Base-by-base conservation (phyloP, 2,329 filamentous ascomycete genomes). In the Pseudonectria foliicola region DNA sequence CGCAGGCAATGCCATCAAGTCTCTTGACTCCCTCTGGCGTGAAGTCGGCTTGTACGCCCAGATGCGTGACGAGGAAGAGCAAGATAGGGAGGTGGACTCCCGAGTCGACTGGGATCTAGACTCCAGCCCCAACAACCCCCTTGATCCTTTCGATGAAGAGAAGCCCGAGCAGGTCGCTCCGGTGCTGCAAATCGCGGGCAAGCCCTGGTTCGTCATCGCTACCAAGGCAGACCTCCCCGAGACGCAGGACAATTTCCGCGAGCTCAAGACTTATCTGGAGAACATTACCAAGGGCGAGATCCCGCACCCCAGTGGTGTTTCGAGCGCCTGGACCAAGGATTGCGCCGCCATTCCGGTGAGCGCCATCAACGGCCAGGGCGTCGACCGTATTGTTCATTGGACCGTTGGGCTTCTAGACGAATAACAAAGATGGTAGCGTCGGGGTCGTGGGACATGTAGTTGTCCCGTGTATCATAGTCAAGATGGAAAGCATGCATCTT, bases 141-240 rank as follows among this genome's bases (percentile, higher is more conserved):
- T 44, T 26, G 38, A 45, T 4, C 44, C 45, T 4, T 46, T 47
- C 31, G 43, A 46, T 7, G 33, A 35, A 3, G 38, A 42, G 6
- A 32, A 39, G 11, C 21, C 37, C 5, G 39, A 47, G 7, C 29
- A 35, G 2, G 39, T 38, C 13, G 35, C 38, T 3, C 56, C 60
- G 4, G 68, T 60, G n/a, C 56, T 85, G n/a, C 77, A 82, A 27
- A 93, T 96, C 46, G 84, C 85, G n/a, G 77, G 76, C 24, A 98
- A 98, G 64, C 89, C 92, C 1, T 98, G 92, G 92, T 92, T 94
- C 52, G 89, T 95, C 5, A 80, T 95, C 28, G 90, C 86, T 2
- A 95, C 89, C 13, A 96, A 96, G 62, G 89, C 86, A 1, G 90
- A 96, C 57, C 58, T 94, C 35, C 76, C 80, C 4, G 74, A 73